Base-by-base conservation (phyloP, 768 basidiomycete genomes). In the Lactarius deliciosus region DNA sequence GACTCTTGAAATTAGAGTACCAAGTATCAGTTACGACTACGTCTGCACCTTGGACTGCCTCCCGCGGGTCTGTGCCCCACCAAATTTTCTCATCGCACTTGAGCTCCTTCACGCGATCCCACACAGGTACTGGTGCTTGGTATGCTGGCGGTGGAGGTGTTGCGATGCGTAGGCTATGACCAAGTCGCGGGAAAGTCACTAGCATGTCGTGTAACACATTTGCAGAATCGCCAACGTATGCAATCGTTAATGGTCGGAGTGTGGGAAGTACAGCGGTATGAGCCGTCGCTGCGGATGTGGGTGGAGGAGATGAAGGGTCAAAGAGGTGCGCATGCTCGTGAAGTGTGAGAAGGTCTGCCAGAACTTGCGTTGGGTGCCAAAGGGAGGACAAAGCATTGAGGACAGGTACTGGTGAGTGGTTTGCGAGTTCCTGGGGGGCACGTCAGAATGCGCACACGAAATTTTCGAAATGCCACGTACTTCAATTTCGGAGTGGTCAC, bases 131-230 rank as follows among this genome's bases (percentile, higher is more conserved):
- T 3, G 91, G 91, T 22, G 88, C 86, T 40, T 87, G 85, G 73
- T 94, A 94, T 32, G 72, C 74, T 18, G 72, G 72, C 53, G 85
- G 77, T 8, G 80, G 77, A 2, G 97, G 97, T 47, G 87, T 87
- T 45, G 96, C 97, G 40, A 99, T 82, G 62, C 90, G 88, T 36
- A 98, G 76, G 56, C 86, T 80, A 77, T 96, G 94, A 0, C 97
- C 97, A 2, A 98, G 78, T 54, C 96, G 87, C 40, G 96, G 96
- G 74, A 90, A 92, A 9, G 94, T 88, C 70, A 34, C 34, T 36
- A 98, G 87, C 92, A 98, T 95, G 76, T 98, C 97, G 76, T 98
- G 92, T 64, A 97, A 80, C 58, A 99, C 93, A 74, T 98, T 99
- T 57, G 95, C 91, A 28, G 89, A 89, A 78, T 98, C 96, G 9